Base-by-base conservation (phyloP, 108 stramenopile genomes). In the Cyclotella kingstonii region DNA sequence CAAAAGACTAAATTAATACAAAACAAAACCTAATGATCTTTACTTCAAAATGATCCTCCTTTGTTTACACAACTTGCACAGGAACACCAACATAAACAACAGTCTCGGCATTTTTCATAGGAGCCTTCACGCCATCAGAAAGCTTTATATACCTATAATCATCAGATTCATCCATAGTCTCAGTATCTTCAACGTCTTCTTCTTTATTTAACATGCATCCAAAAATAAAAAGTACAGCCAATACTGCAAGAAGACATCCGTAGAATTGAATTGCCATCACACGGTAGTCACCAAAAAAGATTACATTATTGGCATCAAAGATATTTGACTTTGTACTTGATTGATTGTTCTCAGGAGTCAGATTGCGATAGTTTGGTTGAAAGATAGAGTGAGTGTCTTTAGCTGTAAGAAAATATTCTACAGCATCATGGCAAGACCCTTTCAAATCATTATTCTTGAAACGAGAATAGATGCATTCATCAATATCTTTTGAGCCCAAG, bases 41-140 rank as follows among this genome's bases (percentile, higher is more conserved):
- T n/a, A n/a, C n/a, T n/a, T n/a, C n/a, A n/a, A n/a, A n/a, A n/a
- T n/a, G n/a, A n/a, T n/a, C n/a, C n/a, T n/a, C n/a, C n/a, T n/a
- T n/a, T n/a, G n/a, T 40, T 70, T 34, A 70, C 17, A 70, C 69
- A 21, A 70, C 60, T 36, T 62, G 60, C 17, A 70, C 46, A 14
- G 69, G 69, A 35, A 70, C 60, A 12, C 69, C 69, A 38, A 70
- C 41, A 43, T 54, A 70, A 19, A 62, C 59, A 34, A 55, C 51
- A 29, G 67, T 45, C 40, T 41, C 10, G 11, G 15, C 3, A 30
- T 21, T 35, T 54, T 31, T 31, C 21, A 17, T 40, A 31, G 29
- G 19, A 18, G 12, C 40, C 8, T 45, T 25, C 4, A 3, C 48
- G 27, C 25, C 47, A 21, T 38, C 23, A 18, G 19, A 2, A 10